Percentiles rank a stretch among this genome's conserved stretches.
These are phyloP conservation scores for Bathelium albidoporum DNA, from an alignment of 495 filamentous ascomycete genomes.

Conservation along the genomic window DNA sequence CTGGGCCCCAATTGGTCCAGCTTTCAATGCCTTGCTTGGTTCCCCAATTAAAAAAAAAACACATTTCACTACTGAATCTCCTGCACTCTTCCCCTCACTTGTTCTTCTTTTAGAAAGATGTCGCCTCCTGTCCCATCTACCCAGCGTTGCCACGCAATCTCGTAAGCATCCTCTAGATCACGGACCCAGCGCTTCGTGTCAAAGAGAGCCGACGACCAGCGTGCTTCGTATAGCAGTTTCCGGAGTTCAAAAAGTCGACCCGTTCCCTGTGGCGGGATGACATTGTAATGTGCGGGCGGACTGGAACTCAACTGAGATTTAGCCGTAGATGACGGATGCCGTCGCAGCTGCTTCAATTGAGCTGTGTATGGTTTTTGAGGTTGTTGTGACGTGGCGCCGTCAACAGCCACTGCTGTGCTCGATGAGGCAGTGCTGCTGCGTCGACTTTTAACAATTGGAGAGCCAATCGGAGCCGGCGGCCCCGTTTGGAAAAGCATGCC, in stretches of 20 bases:
- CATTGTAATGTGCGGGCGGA: neutral
- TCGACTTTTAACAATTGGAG: slow-evolving; percentile 5
- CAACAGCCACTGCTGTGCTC: neutral
- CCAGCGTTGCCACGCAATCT: slow-evolving; percentile 80
- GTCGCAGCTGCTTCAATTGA: neutral
- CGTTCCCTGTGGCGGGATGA: slow-evolving; percentile 6
- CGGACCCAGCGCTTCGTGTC: slow-evolving; percentile 87
- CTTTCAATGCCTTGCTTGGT: too few species aligned
- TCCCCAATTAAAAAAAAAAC: too few species aligned
- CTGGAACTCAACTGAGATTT: neutral
- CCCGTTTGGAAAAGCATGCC: neutral
- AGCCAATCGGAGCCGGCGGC: neutral
- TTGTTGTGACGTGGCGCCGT: neutral
- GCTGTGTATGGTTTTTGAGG: neutral
- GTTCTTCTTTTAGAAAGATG: slow-evolving; percentile 47
- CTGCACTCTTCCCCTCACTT: neutral
- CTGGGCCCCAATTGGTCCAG: neutral
- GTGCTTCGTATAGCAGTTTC: slow-evolving; percentile 66
- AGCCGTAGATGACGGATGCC: neutral
- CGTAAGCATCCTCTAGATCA: slow-evolving; percentile 83
- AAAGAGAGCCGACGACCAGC: slow-evolving; percentile 78
- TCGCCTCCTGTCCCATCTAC: slow-evolving; percentile 80
- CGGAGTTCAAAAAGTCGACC: slow-evolving; percentile 68
- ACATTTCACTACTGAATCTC: neutral
- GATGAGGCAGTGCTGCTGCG: neutral